These are phyloP conservation scores for Vigna trinervia DNA, from an alignment of 306 rosid species.

Conservation along the genomic window DNA sequence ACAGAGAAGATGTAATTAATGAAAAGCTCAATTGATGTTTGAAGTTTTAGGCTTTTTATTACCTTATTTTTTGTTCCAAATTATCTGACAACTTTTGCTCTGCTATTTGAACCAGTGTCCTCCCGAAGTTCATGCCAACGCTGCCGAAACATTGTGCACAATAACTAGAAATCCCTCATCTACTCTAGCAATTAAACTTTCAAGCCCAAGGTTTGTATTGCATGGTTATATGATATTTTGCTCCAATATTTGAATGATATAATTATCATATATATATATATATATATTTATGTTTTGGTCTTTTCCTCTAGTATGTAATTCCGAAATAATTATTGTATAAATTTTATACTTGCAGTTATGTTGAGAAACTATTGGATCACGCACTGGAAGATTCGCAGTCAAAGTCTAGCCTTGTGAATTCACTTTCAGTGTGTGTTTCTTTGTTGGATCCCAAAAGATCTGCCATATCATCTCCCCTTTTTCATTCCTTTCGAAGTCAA, in stretches of 20 bases:
- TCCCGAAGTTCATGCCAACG: constrained; percentile 96
- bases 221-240: constrained; percentile 25
- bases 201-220: constrained; percentile 85
- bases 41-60: constrained; percentile 20
- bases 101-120: constrained; percentile 68
- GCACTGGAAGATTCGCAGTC: constrained; percentile 91
- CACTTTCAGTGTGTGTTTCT: constrained; percentile 93
- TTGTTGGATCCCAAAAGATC: constrained; percentile 95
- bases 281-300: no score
- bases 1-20: neutral
- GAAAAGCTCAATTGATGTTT: constrained; percentile 24
- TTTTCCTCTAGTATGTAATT: neutral
- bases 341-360: constrained; percentile 66
- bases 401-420: constrained; percentile 82
- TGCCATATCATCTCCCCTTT: constrained; percentile 64
- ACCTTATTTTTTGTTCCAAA: constrained; percentile 16
- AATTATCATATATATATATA: constrained; percentile 13
- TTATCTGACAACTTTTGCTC: constrained; percentile 42
- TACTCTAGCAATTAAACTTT: constrained; percentile 85
- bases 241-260: constrained; percentile 1
- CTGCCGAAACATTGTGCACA: constrained; percentile 90
- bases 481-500: constrained; percentile 89
- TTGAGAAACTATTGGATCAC: constrained; percentile 77
- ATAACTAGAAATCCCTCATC: constrained; percentile 89
- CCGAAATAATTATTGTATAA: constrained; percentile 28